phyloP scores from a whole-genome alignment of 768 basidiomycete genomes.

The Tremella yokohamensis region DNA sequence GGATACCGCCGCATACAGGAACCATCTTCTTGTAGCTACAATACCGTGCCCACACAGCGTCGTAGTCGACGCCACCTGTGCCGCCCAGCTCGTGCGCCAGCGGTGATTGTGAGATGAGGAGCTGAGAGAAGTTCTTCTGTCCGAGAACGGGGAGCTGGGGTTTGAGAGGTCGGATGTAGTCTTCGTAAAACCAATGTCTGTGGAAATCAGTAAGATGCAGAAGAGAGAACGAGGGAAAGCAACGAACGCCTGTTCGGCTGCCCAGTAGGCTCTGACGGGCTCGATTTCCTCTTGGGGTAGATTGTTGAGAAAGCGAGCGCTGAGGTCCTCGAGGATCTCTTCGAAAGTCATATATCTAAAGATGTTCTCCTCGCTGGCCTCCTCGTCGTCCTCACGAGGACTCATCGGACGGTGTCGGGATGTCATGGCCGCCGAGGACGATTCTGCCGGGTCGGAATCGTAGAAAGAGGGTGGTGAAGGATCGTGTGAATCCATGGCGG shows the following conservation, averaged over 20 bases:
- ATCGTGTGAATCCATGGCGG: too few species aligned
- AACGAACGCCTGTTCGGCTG: constrained; percentile 96
- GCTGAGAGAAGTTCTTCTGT: constrained; percentile 88
- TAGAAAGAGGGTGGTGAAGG: too few species aligned
- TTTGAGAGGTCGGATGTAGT: constrained; percentile 90
- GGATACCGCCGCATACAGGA: constrained; percentile 94
- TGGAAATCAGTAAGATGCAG: background rate
- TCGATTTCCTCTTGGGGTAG: constrained; percentile 88
- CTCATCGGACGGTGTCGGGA: background rate
- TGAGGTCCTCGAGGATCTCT: constrained; percentile 48
- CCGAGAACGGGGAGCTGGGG: constrained; percentile 79
- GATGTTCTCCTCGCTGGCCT: constrained; percentile 30
- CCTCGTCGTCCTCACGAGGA: constrained; percentile 17
- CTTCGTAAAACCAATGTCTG: constrained; percentile 99
- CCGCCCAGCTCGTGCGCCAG: constrained; percentile 20
- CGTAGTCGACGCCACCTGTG: constrained; percentile 31
- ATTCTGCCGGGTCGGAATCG: constrained; percentile 2
- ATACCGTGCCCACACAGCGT: constrained; percentile 57
- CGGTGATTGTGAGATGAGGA: constrained; percentile 67
- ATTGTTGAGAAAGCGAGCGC: constrained; percentile 81
- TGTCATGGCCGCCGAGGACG: background rate
- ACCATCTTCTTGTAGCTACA: constrained; percentile 96
- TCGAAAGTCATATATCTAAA: constrained; percentile 41
- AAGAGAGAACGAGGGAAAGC: constrained; percentile 14
- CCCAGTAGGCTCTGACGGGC: constrained; percentile 92